Evolutionary conservation across 139 green algal genomes (phyloP).

Genomic region (Tetraselmis chui): DNA sequence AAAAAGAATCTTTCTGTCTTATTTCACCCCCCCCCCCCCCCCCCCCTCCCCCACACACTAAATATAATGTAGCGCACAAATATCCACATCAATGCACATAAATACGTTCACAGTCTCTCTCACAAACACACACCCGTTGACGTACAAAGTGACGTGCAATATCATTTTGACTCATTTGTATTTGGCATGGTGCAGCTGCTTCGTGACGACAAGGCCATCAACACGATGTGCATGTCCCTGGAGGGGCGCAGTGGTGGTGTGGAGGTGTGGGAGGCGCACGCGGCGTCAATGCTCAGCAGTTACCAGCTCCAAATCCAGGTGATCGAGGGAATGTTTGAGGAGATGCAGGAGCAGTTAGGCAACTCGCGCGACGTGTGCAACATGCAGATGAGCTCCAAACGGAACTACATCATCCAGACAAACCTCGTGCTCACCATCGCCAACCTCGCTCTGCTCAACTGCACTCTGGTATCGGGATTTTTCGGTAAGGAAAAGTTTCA

Average conservation of each 20-base stretch:
- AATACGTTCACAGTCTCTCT: too few species aligned
- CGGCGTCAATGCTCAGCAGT: neutral
- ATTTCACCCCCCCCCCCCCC: too few species aligned
- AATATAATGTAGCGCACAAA: too few species aligned
- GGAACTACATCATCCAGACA: neutral
- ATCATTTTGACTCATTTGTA: too few species aligned
- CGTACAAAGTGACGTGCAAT: too few species aligned
- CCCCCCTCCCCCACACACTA: too few species aligned
- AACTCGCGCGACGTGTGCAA: neutral
- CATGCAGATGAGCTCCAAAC: neutral
- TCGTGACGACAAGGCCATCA: neutral
- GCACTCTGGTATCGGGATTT: neutral
- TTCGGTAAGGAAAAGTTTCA: too few species aligned
- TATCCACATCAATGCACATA: too few species aligned
- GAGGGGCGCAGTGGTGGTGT: neutral
- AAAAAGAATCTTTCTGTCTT: too few species aligned
- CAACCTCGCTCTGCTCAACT: neutral
- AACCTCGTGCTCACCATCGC: neutral
- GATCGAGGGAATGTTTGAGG: neutral
- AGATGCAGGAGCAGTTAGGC: neutral
- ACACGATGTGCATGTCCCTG: neutral
- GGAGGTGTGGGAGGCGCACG: neutral
- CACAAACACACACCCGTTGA: too few species aligned
- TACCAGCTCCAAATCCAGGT: neutral
- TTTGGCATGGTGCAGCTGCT: neutral